Base-by-base conservation (phyloP, 306 rosid genomes). In the Clitoria ternatea region DNA sequence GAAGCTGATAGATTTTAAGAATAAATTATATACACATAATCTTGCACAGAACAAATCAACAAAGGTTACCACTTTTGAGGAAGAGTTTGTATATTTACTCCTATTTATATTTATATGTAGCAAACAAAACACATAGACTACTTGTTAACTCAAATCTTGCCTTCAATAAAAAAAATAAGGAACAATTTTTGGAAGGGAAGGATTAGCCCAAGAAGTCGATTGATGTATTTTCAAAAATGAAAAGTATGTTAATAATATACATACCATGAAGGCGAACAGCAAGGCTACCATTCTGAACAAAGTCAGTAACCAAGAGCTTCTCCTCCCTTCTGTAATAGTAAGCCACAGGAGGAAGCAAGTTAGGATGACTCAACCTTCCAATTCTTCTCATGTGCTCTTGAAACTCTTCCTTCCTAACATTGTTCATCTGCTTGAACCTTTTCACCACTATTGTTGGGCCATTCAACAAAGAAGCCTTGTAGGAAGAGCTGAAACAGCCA, bases 381-480 rank as follows among this genome's bases (percentile, higher is more conserved):
- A 95, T 11, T 77, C 91, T 86, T 42, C 85, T 91, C 99, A 95
- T 89, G 50, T 91, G 96, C 32, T 85, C 89, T 6, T 89, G 83
- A 75, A 95, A 95, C 77, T 95, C 99, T 37, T 91, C 92, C 78
- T 39, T 86, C 1, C 87, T 87, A n/a, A 89, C 87, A 66, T 88
- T 89, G 85, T 91, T 95, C 97, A 95, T 89, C 62, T 89, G 92
- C 86, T 86, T 87, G 66, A 82, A 91, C 80, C 96, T 86, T 85
- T 95, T 95, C 70, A 91, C 97, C 59, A 95, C 97, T 75, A 89
- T 89, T 24, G 36, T 60, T 10, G 84, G 74, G 9, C 97, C 99
- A 59, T 19, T 77, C 54, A 7, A 0, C 74, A 95, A 19, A n/a
- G 84, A 80, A 18, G 97, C 96, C 84, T 86, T 95, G 75, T 95